These are phyloP conservation scores for Pseudozyma thailandica DNA, from an alignment of 1,284 basidiomycete species.

Conservation along the genomic window DNA sequence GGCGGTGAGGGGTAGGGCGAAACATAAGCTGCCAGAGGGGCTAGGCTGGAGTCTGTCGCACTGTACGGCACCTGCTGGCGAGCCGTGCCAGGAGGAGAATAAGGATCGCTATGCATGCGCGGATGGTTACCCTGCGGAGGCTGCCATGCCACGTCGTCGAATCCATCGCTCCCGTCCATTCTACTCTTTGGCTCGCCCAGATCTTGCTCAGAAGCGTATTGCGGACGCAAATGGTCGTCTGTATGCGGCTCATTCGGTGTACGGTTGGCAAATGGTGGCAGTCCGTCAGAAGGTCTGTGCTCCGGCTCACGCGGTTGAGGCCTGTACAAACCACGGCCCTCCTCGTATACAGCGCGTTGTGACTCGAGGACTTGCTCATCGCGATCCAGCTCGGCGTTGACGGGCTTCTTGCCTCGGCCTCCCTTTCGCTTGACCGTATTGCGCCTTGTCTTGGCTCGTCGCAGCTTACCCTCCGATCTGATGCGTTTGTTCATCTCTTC, in stretches of 20 bases:
- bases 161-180: constrained; percentile 2
- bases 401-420: constrained; percentile 25
- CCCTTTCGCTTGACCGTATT: constrained; percentile 47
- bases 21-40: constrained; percentile 22
- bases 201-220: constrained; percentile 15
- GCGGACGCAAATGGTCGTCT: constrained; percentile 4
- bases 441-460: constrained; percentile 72
- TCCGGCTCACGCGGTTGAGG: constrained; percentile 21
- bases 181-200: constrained; percentile 20
- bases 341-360: constrained; percentile 52
- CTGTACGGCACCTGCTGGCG: constrained; percentile 12
- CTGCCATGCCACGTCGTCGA: constrained; percentile 13
- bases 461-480: constrained; percentile 77
- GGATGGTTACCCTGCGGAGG: constrained; percentile 5
- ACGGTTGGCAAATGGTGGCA: constrained; percentile 1
- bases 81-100: constrained; percentile 20
- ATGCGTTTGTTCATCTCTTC: constrained; percentile 74
- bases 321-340: constrained; percentile 14
- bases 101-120: neutral
- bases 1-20: constrained; percentile 32
- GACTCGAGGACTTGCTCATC: constrained; percentile 42
- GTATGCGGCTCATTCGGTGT: neutral
- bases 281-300: constrained; percentile 20
- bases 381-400: constrained; percentile 16
- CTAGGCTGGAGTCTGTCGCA: constrained; percentile 10